Conservation (phyloP, 345 rosid species). For the Lenwebbia sp. region DNA sequence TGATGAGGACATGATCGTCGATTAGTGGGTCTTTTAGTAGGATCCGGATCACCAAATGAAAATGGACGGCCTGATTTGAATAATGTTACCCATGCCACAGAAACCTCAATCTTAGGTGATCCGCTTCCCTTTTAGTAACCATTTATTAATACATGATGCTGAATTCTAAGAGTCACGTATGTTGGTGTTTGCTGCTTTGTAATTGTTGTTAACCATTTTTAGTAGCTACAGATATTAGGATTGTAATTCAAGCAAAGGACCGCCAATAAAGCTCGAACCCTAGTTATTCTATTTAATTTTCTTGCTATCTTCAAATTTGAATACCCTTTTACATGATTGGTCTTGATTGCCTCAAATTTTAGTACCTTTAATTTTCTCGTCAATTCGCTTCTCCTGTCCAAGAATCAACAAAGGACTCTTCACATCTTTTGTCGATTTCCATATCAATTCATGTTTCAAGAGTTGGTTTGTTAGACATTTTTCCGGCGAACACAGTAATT, state of each 20-base stretch:
- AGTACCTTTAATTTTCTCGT: neutral
- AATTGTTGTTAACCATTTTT: neutral
- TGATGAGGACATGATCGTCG: neutral
- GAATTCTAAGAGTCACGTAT: neutral
- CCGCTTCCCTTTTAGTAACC: neutral
- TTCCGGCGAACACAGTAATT: neutral
- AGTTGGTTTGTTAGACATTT: neutral
- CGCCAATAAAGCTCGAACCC: neutral
- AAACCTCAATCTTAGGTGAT: too few relatives aligned
- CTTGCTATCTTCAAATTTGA: neutral
- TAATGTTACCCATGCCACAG: too few relatives aligned
- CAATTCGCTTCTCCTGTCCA: neutral
- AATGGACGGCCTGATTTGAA: too few relatives aligned
- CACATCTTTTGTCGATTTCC: too few relatives aligned
- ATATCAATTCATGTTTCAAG: neutral
- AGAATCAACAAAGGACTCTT: neutral
- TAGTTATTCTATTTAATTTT: neutral
- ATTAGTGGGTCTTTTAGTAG: neutral
- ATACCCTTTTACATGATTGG: neutral
- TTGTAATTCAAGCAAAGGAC: neutral
- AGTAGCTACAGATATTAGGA: neutral
- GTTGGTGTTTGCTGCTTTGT: neutral
- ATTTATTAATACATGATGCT: neutral
- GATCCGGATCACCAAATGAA: too few relatives aligned
- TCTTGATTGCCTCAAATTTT: neutral